These are phyloP conservation scores for Cryptosporidium baileyi DNA, from an alignment of 169 alveolate genomes.

Conservation along the genomic window DNA sequence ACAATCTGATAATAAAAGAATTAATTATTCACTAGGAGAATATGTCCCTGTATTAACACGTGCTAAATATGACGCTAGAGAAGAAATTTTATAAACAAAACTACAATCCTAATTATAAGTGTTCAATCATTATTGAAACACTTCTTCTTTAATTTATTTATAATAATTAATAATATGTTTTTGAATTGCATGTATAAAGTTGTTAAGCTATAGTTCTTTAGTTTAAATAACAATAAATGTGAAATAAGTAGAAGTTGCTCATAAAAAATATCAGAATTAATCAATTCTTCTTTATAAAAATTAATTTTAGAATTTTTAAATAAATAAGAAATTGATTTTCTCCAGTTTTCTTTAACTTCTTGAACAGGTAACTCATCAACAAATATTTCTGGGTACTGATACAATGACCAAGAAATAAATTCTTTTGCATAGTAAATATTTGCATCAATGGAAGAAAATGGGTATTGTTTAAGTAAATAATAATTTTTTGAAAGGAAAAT, in stretches of 20 bases:
- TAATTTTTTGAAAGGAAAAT: constrained; percentile 5
- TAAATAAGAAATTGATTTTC: constrained; percentile 3
- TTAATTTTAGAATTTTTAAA: not conserved
- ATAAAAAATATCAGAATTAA: not conserved
- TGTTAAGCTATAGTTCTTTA: not conserved
- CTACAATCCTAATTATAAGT: not conserved
- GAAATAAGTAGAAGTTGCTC: not conserved
- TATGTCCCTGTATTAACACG: constrained; percentile 72
- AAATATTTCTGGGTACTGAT: constrained; percentile 2
- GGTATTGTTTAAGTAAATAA: constrained; percentile 2
- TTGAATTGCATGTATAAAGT: not conserved
- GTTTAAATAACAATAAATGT: not conserved
- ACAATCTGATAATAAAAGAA: constrained; percentile 61
- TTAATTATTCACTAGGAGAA: constrained; percentile 55
- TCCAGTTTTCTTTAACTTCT: not conserved
- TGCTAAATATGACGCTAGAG: constrained; percentile 66
- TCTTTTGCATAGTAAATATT: constrained; percentile 11
- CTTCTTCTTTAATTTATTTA: not conserved
- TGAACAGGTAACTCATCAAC: not conserved
- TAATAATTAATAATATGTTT: not conserved
- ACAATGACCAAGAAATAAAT: constrained; percentile 6
- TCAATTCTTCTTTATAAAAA: not conserved
- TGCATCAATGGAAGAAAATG: constrained; percentile 23
- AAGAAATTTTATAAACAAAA: constrained; percentile 62
- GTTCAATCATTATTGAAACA: not conserved